phyloP scores from a whole-genome alignment of 2,329 filamentous ascomycete species.

The Diplodia scrobiculata region DNA sequence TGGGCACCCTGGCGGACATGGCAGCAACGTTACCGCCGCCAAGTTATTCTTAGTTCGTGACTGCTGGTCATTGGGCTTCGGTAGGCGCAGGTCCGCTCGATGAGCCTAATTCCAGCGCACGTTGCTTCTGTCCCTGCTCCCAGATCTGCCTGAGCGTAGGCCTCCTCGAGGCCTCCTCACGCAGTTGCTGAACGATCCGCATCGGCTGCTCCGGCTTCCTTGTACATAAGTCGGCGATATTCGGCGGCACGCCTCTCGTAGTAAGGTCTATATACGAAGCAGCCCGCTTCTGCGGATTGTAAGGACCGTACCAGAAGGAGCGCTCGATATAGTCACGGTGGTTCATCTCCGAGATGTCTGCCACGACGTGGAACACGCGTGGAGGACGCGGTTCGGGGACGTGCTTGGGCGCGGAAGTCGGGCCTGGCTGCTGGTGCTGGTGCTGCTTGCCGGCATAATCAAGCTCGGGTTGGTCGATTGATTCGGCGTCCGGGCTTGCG shows the following conservation, averaged over 20 bases:
- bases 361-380: slow-evolving; percentile 47
- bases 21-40: too few species aligned
- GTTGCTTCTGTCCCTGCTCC: background rate
- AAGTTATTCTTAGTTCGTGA: background rate
- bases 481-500: slow-evolving; percentile 16
- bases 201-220: slow-evolving; percentile 20
- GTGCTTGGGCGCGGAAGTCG: slow-evolving; percentile 27
- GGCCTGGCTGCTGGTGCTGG: background rate
- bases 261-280: slow-evolving; percentile 37
- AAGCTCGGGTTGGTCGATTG: background rate
- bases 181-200: slow-evolving; percentile 36
- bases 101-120: background rate
- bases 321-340: slow-evolving; percentile 49
- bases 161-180: slow-evolving; percentile 38
- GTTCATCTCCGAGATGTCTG: slow-evolving; percentile 44
- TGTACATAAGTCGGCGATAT: slow-evolving; percentile 20
- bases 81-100: background rate
- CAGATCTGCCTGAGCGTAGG: slow-evolving; percentile 14
- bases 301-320: slow-evolving; percentile 12
- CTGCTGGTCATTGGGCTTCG: background rate
- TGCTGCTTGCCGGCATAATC: slow-evolving; percentile 1
- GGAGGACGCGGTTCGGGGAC: slow-evolving; percentile 32
- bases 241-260: slow-evolving; percentile 31
- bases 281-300: slow-evolving; percentile 26
- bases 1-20: background rate